Base-by-base conservation (phyloP, 108 stramenopile species). In the Skeletonema costatum region DNA sequence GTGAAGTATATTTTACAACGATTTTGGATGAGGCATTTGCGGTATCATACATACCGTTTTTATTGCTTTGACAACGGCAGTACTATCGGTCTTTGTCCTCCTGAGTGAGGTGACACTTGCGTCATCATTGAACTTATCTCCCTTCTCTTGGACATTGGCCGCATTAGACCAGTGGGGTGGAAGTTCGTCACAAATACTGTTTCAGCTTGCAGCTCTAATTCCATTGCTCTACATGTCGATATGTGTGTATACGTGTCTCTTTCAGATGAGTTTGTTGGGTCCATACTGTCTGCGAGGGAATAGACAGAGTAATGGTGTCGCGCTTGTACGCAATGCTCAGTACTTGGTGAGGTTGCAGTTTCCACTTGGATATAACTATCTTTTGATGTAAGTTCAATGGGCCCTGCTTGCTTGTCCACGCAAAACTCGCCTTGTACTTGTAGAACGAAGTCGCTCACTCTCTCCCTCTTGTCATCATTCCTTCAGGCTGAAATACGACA, bases 251-350 rank as follows among this genome's bases (percentile, higher is more conserved):
- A 75, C 75, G 8, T 74, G 76, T 32, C 63, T 89, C 11, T 86
- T 87, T 53, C 78, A 84, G 64, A 73, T 89, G 53, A 79, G 87
- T 69, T 33, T 83, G n/a, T 77, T 89, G 60, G 86, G 86, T 0
- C 86, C 82, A 32, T 87, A 85, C 53, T 71, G 84, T 41, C 67
- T 89, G 2, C 50, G 86, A 39, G 81, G 83, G 6, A 73, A 68
- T 63, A 65, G 75, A 46, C 80, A 84, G 46, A 85, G 83, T 63
- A 73, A 70, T 69, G 87, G 87, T 5, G 76, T 85, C 29, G 86
- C 92, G 35, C 75, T 93, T 46, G 78, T 93, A 7, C 89, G 93
- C 79, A 95, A 93, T 82, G 92, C 92, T 21, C 87, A 90, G 51
- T 95, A 93, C 68, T 80, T 95, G 66, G 83, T 93, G 14, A 70